phyloP scores from a whole-genome alignment of 2,329 filamentous ascomycete genomes.

The Cryoendolithus antarcticus region DNA sequence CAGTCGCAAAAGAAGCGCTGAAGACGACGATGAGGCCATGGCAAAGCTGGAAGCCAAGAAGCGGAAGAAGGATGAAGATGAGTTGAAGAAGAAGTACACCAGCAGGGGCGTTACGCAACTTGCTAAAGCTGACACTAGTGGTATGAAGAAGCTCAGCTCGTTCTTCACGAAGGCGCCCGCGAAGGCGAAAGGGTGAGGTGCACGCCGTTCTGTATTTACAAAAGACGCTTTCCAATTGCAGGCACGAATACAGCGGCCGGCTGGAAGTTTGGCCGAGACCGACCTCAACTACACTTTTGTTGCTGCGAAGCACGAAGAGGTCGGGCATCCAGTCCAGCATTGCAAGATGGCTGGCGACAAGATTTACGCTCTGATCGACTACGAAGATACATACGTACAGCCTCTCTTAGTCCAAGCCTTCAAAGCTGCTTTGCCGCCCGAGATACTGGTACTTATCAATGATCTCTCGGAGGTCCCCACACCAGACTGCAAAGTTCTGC shows the following conservation, averaged over 20 bases:
- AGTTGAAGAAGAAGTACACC: slow-evolving; percentile 68
- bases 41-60: slow-evolving; percentile 63
- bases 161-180: slow-evolving; percentile 65
- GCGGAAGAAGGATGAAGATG: slow-evolving; percentile 75
- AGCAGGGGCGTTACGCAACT: slow-evolving; percentile 67
- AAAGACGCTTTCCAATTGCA: no score
- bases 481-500: slow-evolving; percentile 45
- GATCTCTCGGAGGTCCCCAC: slow-evolving; percentile 43
- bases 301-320: no score
- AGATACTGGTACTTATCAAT: slow-evolving; percentile 26
- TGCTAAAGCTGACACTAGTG: slow-evolving; percentile 78
- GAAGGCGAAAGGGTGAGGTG: slow-evolving; percentile 2
- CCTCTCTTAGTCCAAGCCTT: slow-evolving; percentile 70
- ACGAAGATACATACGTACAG: slow-evolving; percentile 82
- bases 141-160: slow-evolving; percentile 94
- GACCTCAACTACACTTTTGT: neutral
- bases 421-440: slow-evolving; percentile 44
- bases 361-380: slow-evolving; percentile 64
- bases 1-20: slow-evolving; percentile 45
- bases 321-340: no score
- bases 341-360: slow-evolving; percentile 8
- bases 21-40: slow-evolving; percentile 52
- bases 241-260: no score
- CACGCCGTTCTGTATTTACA: no score
- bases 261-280: no score